phyloP scores from a whole-genome alignment of 2,329 filamentous ascomycete species.

The Microthyrium microscopicum region DNA sequence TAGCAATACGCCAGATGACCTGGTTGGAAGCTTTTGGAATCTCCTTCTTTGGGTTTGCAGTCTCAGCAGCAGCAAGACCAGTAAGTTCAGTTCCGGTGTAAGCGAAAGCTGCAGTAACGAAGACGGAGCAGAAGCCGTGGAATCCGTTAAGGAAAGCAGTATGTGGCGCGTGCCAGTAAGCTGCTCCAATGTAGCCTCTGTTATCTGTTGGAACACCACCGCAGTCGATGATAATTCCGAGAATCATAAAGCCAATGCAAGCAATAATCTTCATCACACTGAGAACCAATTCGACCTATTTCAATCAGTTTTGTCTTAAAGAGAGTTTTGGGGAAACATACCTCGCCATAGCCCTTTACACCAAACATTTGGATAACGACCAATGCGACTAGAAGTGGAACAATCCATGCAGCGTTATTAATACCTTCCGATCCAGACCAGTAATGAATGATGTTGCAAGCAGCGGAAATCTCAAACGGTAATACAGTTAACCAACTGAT shows the following conservation, averaged over 20 bases:
- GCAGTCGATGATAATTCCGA: constrained; percentile 42
- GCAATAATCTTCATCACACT: constrained; percentile 42
- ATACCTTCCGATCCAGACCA: constrained; percentile 16
- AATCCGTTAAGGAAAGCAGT: constrained; percentile 39
- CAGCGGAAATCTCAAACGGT: constrained; percentile 19
- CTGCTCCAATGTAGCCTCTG: constrained; percentile 43
- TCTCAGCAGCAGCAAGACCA: constrained; percentile 42
- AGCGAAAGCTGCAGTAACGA: constrained; percentile 47
- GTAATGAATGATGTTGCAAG: constrained; percentile 21
- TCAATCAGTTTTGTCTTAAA: neutral
- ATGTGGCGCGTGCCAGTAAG: constrained; percentile 25
- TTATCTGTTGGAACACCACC: constrained; percentile 40
- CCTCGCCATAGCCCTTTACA: constrained; percentile 23
- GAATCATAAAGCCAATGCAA: constrained; percentile 42
- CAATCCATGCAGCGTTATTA: constrained; percentile 20
- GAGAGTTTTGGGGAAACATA: constrained; percentile 1
- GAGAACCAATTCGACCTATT: constrained; percentile 38
- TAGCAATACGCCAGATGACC: constrained; percentile 29
- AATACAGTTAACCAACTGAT: constrained; percentile 8
- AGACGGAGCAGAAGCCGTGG: constrained; percentile 46
- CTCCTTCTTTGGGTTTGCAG: constrained; percentile 35
- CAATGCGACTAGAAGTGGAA: constrained; percentile 21
- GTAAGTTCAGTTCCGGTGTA: constrained; percentile 47
- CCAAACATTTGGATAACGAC: constrained; percentile 22
- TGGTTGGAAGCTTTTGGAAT: constrained; percentile 28